These are phyloP conservation scores for Geoglossum cookeanum DNA, from an alignment of 2,329 filamentous ascomycete genomes.

Conservation along the genomic window DNA sequence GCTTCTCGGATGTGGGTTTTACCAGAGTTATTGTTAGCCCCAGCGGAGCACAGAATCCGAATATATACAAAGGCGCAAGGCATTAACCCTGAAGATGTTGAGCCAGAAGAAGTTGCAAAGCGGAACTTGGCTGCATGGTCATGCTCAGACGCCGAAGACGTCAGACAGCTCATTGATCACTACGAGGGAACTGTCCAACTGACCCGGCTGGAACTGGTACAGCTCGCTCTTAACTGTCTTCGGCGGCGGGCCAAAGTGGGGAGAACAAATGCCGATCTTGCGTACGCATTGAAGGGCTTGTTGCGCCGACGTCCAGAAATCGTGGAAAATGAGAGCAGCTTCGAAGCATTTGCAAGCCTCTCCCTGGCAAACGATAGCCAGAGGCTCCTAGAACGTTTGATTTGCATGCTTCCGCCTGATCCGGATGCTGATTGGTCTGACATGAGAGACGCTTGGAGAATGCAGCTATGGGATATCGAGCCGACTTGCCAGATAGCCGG, in stretches of 20 bases:
- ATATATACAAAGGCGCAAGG: no score
- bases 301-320: slow-evolving; percentile 22
- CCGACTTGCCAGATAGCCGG: slow-evolving; percentile 24
- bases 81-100: no score
- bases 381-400: slow-evolving; percentile 25
- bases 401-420: slow-evolving; percentile 22
- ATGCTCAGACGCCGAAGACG: no score
- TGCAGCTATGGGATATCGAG: slow-evolving; percentile 27
- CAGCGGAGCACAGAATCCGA: slow-evolving; percentile 16
- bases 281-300: slow-evolving; percentile 29
- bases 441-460: slow-evolving; percentile 23
- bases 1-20: no score
- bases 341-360: slow-evolving; percentile 29
- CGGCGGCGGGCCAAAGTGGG: slow-evolving; percentile 19
- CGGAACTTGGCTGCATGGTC: no score
- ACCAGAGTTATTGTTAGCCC: no score
- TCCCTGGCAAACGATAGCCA: slow-evolving; percentile 28
- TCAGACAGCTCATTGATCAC: no score
- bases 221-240: no score
- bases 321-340: slow-evolving; percentile 21
- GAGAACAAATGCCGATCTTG: slow-evolving; percentile 25
- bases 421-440: slow-evolving; percentile 21
- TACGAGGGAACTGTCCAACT: no score
- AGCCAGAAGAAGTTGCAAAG: no score
- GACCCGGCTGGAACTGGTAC: no score